phyloP scores from a whole-genome alignment of 2,329 filamentous ascomycete genomes.

The Hypoxylon sp. region DNA sequence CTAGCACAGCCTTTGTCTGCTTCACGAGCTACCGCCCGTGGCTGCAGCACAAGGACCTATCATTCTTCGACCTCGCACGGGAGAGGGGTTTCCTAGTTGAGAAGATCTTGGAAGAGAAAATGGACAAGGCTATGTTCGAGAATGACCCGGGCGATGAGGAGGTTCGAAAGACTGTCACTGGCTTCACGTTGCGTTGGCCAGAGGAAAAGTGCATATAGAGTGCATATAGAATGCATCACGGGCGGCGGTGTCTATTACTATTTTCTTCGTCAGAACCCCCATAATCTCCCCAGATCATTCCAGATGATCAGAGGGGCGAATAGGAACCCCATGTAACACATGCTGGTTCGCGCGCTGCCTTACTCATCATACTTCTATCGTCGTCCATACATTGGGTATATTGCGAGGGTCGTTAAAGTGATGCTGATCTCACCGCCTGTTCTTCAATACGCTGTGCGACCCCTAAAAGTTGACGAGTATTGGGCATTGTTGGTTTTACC shows the following conservation, averaged over 20 bases:
- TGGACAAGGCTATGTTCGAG: conserved; percentile 91
- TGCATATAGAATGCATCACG: conserved; percentile 43
- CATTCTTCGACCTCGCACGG: conserved; percentile 85
- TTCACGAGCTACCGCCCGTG: conserved; percentile 96
- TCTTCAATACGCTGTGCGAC: conserved; percentile 15
- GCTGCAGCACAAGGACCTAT: conserved; percentile 86
- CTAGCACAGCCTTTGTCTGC: conserved; percentile 83
- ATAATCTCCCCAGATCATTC: conserved; percentile 17
- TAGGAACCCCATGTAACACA: conserved; percentile 17
- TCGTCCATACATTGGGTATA: conserved; percentile 9
- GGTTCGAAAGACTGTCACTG: conserved; percentile 85
- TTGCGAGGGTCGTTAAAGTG: conserved; percentile 12
- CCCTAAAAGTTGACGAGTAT: conserved; percentile 5
- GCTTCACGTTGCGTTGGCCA: conserved; percentile 80
- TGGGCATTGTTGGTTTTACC: conserved; percentile 12
- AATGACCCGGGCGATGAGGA: conserved; percentile 88
- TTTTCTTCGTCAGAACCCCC: conserved; percentile 13
- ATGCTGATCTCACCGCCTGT: conserved; percentile 18
- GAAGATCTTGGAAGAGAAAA: conserved; percentile 83
- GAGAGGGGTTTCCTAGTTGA: conserved; percentile 81
- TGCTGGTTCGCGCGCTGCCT: conserved; percentile 14
- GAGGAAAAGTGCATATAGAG: conserved; percentile 54
- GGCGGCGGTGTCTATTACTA: conserved; percentile 24
- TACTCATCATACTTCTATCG: conserved; percentile 10
- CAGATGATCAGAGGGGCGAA: conserved; percentile 18